These are phyloP conservation scores for Mycena epipterygia DNA, from an alignment of 768 basidiomycete genomes.

Conservation along the genomic window DNA sequence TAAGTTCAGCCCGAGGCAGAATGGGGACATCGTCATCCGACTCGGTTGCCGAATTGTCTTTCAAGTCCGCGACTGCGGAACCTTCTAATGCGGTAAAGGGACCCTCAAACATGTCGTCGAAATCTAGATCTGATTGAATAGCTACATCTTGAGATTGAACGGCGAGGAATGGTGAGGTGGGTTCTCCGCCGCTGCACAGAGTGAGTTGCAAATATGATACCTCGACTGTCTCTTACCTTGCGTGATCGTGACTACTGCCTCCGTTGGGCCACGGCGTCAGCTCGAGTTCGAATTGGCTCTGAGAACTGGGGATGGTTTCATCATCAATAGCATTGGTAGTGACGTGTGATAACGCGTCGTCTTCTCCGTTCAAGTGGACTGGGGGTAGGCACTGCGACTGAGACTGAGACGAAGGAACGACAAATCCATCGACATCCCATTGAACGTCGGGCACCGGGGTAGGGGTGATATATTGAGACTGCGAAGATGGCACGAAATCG, in stretches of 20 bases:
- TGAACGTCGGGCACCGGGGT: neutral
- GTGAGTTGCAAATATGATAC: slow-evolving; percentile 16
- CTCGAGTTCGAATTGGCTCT: slow-evolving; percentile 58
- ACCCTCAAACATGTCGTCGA: slow-evolving; percentile 33
- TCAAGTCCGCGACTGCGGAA: neutral
- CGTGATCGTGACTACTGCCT: neutral
- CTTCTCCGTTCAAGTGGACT: slow-evolving; percentile 35
- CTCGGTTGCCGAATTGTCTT: slow-evolving; percentile 51
- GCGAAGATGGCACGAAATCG: slow-evolving; percentile 23
- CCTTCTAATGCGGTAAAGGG: neutral
- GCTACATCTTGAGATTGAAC: neutral
- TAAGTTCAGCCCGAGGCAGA: slow-evolving; percentile 1
- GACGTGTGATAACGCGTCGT: neutral
- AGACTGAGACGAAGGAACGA: slow-evolving; percentile 47
- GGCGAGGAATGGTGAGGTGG: neutral
- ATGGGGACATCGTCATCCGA: slow-evolving; percentile 47
- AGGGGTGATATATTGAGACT: slow-evolving; percentile 17
- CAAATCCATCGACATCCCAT: slow-evolving; percentile 34
- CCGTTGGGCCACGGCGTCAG: slow-evolving; percentile 32
- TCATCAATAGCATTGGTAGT: slow-evolving; percentile 9
- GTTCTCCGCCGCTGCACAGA: neutral
- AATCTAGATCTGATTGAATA: slow-evolving; percentile 1
- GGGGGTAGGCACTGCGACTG: slow-evolving; percentile 49
- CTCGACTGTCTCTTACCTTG: slow-evolving; percentile 24
- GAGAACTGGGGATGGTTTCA: slow-evolving; percentile 60